phyloP scores from a whole-genome alignment of 2,329 filamentous ascomycete species.

The Microascus cirrosus region DNA sequence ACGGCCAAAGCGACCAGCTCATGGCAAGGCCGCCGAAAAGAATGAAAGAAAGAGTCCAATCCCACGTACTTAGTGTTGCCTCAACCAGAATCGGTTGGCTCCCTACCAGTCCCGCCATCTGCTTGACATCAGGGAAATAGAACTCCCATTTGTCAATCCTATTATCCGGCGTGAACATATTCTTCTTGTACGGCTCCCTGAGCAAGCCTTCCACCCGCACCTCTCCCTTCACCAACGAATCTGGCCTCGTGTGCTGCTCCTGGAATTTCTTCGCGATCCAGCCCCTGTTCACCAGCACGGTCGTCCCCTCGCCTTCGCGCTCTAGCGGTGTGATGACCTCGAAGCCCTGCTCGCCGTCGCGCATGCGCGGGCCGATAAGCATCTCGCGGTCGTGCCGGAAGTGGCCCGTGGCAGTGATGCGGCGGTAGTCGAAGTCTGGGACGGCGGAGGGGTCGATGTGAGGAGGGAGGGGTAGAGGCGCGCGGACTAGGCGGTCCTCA shows the following conservation, averaged over 20 bases:
- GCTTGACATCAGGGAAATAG: slow-evolving; percentile 85
- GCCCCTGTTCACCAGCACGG: slow-evolving; percentile 77
- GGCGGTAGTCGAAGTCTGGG: slow-evolving; percentile 82
- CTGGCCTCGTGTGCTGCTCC: slow-evolving; percentile 51
- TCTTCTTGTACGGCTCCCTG: slow-evolving; percentile 89
- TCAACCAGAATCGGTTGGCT: slow-evolving; percentile 92
- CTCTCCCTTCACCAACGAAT: slow-evolving; percentile 56
- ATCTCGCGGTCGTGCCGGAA: slow-evolving; percentile 89
- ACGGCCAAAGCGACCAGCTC: neutral
- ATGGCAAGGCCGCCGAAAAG: neutral
- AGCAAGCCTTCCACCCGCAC: slow-evolving; percentile 77
- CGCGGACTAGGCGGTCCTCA: slow-evolving; percentile 80
- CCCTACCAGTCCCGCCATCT: slow-evolving; percentile 78
- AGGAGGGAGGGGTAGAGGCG: slow-evolving; percentile 76
- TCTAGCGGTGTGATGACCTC: slow-evolving; percentile 88
- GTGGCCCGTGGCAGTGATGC: slow-evolving; percentile 63
- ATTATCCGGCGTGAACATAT: slow-evolving; percentile 93
- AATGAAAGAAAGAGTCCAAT: slow-evolving; percentile 1
- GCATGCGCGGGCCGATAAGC: slow-evolving; percentile 82
- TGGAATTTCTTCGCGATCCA: slow-evolving; percentile 78
- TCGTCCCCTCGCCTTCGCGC: slow-evolving; percentile 46
- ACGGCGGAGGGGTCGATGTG: slow-evolving; percentile 72
- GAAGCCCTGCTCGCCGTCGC: slow-evolving; percentile 82
- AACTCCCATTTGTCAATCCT: slow-evolving; percentile 73
- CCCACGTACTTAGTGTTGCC: slow-evolving; percentile 70